Evolutionary conservation across 2,329 filamentous ascomycete species (phyloP).

Genomic region (Claviceps capensis): DNA sequence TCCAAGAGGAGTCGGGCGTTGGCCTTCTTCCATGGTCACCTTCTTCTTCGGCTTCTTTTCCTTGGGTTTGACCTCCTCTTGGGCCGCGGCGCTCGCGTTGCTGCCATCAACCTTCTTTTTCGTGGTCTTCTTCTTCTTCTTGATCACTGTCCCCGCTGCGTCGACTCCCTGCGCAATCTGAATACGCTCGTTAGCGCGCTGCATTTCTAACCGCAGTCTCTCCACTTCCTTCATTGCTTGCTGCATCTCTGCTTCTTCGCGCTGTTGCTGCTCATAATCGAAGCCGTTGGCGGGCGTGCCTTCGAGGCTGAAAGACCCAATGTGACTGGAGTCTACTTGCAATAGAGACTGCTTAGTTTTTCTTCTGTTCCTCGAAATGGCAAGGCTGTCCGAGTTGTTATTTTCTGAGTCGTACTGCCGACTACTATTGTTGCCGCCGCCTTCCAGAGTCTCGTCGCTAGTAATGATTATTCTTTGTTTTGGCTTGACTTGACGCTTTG

Average conservation of each 20-base stretch:
- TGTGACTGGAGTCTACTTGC: conserved; percentile 74
- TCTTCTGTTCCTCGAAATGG: conserved; percentile 35
- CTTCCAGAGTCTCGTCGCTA: conserved; percentile 57
- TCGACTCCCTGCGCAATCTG: conserved; percentile 56
- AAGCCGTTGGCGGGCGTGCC: conserved; percentile 22
- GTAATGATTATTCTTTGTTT: conserved; percentile 53
- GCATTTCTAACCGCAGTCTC: conserved; percentile 76
- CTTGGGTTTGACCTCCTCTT: conserved; percentile 26
- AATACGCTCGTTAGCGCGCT: conserved; percentile 62
- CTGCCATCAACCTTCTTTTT: not conserved
- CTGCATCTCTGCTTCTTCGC: conserved; percentile 79
- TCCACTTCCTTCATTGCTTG: conserved; percentile 84
- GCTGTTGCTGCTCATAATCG: conserved; percentile 53
- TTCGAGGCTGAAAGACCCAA: conserved; percentile 59
- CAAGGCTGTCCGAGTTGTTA: conserved; percentile 26
- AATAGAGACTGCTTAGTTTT: conserved; percentile 53
- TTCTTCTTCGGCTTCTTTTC: conserved; percentile 31
- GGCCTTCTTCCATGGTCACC: not conserved
- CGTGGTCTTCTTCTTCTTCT: conserved; percentile 46
- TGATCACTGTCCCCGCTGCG: conserved; percentile 50
- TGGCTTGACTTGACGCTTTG: conserved; percentile 25
- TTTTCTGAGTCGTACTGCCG: conserved; percentile 42
- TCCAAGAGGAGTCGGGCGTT: not conserved
- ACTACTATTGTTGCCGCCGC: conserved; percentile 22
- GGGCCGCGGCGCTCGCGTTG: conserved; percentile 9